Base-by-base conservation (phyloP, 2,329 filamentous ascomycete species). In the Fusarium verrucosum region DNA sequence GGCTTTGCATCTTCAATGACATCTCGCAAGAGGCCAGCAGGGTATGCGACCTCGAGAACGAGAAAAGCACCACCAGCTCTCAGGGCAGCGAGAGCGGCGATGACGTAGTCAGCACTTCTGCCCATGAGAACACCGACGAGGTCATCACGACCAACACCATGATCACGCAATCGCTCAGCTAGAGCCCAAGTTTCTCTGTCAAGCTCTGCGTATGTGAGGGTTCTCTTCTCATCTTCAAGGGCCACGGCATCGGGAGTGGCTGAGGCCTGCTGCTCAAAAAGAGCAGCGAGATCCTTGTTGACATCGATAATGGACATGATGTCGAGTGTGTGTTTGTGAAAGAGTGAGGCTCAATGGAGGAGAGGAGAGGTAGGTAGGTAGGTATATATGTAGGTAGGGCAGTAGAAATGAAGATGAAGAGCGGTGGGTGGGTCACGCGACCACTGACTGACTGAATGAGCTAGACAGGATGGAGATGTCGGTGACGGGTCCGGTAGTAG, bases 51-150 rank as follows among this genome's bases (percentile, higher is more conserved):
- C 77, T 94, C 91, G 4, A 94, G 85, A 3, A 94, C 91, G 7
- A 94, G 81, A 72, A 93, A 94, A 3, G 91, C 91, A 50, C 91
- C 91, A 47, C 91, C 91, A 3, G 91, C 91, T 58, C 89, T 87
- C 35, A 94, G 83, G n/a, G 89, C 87, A 23, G 91, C 91, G 49
- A 94, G 81, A 72, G 89, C 92, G 16, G 90, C 88, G 75, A 94
- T 88, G 60, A 94, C 89, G 76, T 94, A 92, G 77, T 92, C 85
- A 44, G 90, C 89, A 74, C 89, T 92, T 51, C 91, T 87, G 53
- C 87, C 88, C 72, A 94, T 83, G 49, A 94, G 82, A 37, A 94
- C 87, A 50, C 91, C 91, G 28, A 94, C 91, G 17, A 92, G 83
- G 66, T 83, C 84, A 75, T 94, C 90, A 58, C 90, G 88, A 54